Evolutionary conservation across 2,329 filamentous ascomycete species (phyloP), one percentile per base, ranked within the genome.

Genomic region (Emergomyces africanus): DNA sequence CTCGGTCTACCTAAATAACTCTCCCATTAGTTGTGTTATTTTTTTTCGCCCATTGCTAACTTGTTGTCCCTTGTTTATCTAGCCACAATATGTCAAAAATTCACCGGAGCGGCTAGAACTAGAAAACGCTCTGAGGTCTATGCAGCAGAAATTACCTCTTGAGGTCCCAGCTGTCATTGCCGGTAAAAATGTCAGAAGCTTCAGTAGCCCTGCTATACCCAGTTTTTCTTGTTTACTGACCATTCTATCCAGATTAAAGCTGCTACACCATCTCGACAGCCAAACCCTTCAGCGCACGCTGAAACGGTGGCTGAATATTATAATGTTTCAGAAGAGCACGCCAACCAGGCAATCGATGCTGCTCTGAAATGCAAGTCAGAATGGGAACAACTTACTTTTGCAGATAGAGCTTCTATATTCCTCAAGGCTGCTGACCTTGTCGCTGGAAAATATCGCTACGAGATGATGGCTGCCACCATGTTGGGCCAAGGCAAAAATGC

Each of bases 401-500:
- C 88, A 54, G 92, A 97, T 75, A 84, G 92, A 59, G 92, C 92
- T 18, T 88, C 91, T 60, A 82, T 97, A 70, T 97, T 97, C 78
- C 83, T 97, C 69, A 96, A 96, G 81, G 92, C 92, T 2, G 92
- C 92, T 41, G 91, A 96, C 71, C 80, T 97, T 62, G 83, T 97
- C 65, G 79, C 88, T 57, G 88, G 83, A 63, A 97, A 97, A 77
- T 96, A 97, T 76, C 84, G 92, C 70, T 96, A 96, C 75, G 90
- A 96, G 58, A 83, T 97, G 67, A 95, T 96, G 88, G 91, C 92
- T 14, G 84, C 90, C 51, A 96, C 92, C 18, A 96, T 97, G 84
- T 79, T 96, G 37, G 92, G 92, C 62, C 92, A 97, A 76, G 92
- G 92, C 68, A 97, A 97, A 83, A 97, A 96, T 72, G 90, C 89